phyloP scores from a whole-genome alignment of 2,329 filamentous ascomycete genomes.

The Mollisia scopiformis region DNA sequence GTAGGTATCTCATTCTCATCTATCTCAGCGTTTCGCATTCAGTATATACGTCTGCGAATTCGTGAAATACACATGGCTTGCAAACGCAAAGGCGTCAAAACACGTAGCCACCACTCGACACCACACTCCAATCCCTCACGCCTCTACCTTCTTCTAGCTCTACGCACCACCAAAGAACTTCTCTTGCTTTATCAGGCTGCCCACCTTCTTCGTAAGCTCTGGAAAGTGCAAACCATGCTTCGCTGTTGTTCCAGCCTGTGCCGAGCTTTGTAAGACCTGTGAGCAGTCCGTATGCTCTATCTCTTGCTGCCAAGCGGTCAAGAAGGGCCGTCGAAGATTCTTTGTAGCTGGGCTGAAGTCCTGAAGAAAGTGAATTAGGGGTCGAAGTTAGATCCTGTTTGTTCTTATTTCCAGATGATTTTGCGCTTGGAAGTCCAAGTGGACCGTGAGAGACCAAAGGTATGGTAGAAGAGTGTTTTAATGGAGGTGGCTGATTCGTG shows the following conservation, averaged over 20 bases:
- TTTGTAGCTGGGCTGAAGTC: conserved; percentile 20
- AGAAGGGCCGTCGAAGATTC: conserved; percentile 31
- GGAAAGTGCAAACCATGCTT: conserved; percentile 90
- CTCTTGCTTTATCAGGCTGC: conserved; percentile 84
- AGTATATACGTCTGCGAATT: too few species aligned
- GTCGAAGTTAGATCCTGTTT: conserved; percentile 31
- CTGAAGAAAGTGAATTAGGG: conserved; percentile 9
- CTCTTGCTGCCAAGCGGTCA: conserved; percentile 85
- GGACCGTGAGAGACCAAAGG: conserved; percentile 31
- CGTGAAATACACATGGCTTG: background rate
- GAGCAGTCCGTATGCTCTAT: conserved; percentile 84
- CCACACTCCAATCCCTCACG: conserved; percentile 78
- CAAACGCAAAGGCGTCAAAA: too few species aligned
- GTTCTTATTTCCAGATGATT: conserved; percentile 30
- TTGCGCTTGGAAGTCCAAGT: conserved; percentile 31
- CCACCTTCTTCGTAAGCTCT: conserved; percentile 86
- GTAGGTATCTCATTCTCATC: too few species aligned
- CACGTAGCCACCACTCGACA: conserved; percentile 58
- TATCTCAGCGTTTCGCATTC: too few species aligned
- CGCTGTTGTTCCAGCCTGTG: conserved; percentile 85
- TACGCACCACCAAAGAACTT: conserved; percentile 96
- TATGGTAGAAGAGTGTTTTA: conserved; percentile 11
- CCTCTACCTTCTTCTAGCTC: conserved; percentile 87
- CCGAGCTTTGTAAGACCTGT: conserved; percentile 84
- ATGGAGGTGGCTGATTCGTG: conserved; percentile 18